Base-by-base conservation (phyloP, 345 rosid species). In the Arabis alpina region DNA sequence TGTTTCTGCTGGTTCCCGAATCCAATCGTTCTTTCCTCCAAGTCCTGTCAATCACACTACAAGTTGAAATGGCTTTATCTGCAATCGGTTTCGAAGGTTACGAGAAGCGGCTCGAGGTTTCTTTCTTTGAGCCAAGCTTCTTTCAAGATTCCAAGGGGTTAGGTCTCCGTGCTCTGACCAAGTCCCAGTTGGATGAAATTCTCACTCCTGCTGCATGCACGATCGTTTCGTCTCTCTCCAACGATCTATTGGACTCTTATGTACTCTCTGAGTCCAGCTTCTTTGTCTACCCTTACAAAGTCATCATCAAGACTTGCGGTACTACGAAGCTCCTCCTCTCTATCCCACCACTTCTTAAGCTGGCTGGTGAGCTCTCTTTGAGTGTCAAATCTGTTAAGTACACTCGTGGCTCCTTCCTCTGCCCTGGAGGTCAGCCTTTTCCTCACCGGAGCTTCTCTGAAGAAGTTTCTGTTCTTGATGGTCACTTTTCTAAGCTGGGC, bases 201-300 rank as follows among this genome's bases (percentile, higher is more conserved):
- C 87, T 94, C 24, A 75, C 80, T 7, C 91, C 87, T 13, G 99
- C 99, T 45, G 86, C 86, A 55, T 93, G 98, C 91, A 88, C 91
- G 39, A 83, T 93, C 64, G 98, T 93, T 40, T 86, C 91, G 8
- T 91, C 91, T 6, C 86, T 93, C 61, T 91, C 97, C 5, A 93
- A 91, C 56, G 80, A 85, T 34, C 70, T 74, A 1, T 76, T 93
- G 16, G 96, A 93, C 68, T 93, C 98, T 14, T 91, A 91, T 48
- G 97, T 93, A 24, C 98, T 93, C 63, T 93, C 98, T 10, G 98
- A 93, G 75, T 93, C 97, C 16, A 93, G 97, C 89, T 88, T 91
- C 80, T 93, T 93, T 76, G 91, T 93, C 34, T 93, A 76, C 81
- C 87, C 98, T 0, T 89, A 91, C 90, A 91, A 93, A 76, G 76